A percentile compares a stretch with the other conserved stretches of the same genome.
Evolutionary conservation across 345 rosid genomes (phyloP).

Genomic region (Noccaea bulbosa): DNA sequence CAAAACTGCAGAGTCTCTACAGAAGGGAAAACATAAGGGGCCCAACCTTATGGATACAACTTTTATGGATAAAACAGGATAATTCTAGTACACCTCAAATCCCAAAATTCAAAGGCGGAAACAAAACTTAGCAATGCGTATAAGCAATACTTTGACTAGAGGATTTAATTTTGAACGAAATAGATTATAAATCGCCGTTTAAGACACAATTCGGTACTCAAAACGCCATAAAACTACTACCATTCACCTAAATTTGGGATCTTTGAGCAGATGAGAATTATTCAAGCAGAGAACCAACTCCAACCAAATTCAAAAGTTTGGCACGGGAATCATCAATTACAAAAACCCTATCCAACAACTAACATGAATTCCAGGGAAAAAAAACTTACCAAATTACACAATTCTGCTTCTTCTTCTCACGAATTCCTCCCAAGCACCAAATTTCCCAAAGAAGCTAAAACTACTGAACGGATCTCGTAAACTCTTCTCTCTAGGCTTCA

Average conservation of each 20-base stretch:
- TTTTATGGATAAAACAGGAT: constrained; percentile 29
- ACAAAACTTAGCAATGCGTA: background rate
- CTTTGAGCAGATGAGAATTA: background rate
- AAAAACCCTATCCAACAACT: constrained; percentile 32
- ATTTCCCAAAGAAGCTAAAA: constrained; percentile 17
- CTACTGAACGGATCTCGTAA: constrained; percentile 53
- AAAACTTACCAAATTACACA: constrained; percentile 21
- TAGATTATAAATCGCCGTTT: background rate
- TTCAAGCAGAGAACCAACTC: constrained; percentile 15
- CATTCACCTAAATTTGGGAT: constrained; percentile 14
- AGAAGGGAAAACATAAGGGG: constrained; percentile 23
- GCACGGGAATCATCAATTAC: background rate
- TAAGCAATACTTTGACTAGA: background rate
- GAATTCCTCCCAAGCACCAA: background rate
- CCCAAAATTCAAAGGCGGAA: constrained; percentile 8
- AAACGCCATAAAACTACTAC: background rate
- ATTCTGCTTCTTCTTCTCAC: constrained; percentile 25
- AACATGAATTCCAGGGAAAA: background rate
- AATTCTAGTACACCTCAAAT: constrained; percentile 11
- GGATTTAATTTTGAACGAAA: background rate
- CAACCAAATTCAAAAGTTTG: constrained; percentile 22
- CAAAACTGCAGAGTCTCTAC: background rate
- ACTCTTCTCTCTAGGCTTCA: constrained; percentile 49
- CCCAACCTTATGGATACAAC: background rate
- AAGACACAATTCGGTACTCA: background rate